Percentiles rank a stretch among this genome's conserved stretches.
Conservation (phyloP, 2,329 filamentous ascomycete species). For the Geosmithia morbida region DNA sequence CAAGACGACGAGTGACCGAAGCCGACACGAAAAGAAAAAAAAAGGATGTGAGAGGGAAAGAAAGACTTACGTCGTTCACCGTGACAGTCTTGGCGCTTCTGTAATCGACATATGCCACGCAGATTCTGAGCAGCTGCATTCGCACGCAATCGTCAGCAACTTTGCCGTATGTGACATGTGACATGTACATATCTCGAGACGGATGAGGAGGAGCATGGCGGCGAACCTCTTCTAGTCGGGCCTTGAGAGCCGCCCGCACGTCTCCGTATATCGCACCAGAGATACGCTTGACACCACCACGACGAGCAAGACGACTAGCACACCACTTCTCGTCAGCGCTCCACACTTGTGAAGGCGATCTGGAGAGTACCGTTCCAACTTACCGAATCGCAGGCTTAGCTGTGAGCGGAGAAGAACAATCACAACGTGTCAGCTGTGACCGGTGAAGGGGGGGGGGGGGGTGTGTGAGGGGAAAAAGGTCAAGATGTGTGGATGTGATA, state of each 20-base stretch:
- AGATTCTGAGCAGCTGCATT: conserved; percentile 34
- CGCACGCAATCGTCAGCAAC: background rate
- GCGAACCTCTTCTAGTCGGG: conserved; percentile 30
- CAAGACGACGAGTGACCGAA: too few species aligned
- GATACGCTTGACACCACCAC: conserved; percentile 66
- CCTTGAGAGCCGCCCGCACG: conserved; percentile 33
- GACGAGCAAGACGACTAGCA: conserved; percentile 51
- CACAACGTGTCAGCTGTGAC: too few species aligned
- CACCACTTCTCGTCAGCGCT: background rate
- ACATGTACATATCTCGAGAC: too few species aligned
- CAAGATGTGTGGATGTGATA: too few species aligned
- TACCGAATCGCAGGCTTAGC: conserved; percentile 42
- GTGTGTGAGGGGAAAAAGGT: too few species aligned
- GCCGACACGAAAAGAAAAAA: background rate
- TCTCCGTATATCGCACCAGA: conserved; percentile 51
- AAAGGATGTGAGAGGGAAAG: background rate
- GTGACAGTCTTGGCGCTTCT: conserved; percentile 47
- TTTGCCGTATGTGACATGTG: too few species aligned
- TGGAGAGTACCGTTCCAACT: conserved; percentile 2
- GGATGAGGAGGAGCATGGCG: background rate
- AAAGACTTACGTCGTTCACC: conserved; percentile 37
- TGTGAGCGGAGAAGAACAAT: conserved; percentile 9
- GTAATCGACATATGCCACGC: conserved; percentile 37
- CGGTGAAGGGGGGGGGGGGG: too few species aligned
- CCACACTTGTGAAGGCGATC: too few species aligned